Conservation (phyloP, 2,329 filamentous ascomycete genomes). For the Teratosphaeria nubilosa region DNA sequence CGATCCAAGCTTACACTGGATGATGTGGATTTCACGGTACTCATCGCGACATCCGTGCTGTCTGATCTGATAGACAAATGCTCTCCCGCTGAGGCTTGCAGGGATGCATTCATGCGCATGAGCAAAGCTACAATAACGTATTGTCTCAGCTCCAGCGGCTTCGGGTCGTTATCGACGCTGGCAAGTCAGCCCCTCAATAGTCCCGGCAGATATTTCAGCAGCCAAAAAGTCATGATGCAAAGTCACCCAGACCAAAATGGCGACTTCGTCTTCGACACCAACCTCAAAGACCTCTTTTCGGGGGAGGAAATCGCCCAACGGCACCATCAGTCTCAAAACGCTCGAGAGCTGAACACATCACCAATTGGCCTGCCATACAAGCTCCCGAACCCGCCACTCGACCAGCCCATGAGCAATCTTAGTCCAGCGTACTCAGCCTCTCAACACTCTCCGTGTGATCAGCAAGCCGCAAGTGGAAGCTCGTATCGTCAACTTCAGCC, state of each 20-base stretch:
- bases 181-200: conserved; percentile 19
- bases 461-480: background rate
- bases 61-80: conserved; percentile 89
- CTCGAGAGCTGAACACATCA: conserved; percentile 1
- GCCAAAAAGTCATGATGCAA: conserved; percentile 3
- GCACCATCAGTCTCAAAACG: conserved; percentile 7
- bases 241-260: conserved; percentile 3
- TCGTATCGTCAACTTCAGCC: background rate
- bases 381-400: conserved; percentile 17
- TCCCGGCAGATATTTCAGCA: conserved; percentile 13
- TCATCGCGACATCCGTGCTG: conserved; percentile 86
- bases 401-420: conserved; percentile 6
- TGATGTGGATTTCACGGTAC: conserved; percentile 93
- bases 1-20: conserved; percentile 80
- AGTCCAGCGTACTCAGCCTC: background rate
- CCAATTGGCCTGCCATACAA: conserved; percentile 11
- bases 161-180: conserved; percentile 41
- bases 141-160: conserved; percentile 71
- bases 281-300: conserved; percentile 42
- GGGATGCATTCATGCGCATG: conserved; percentile 89
- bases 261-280: conserved; percentile 49
- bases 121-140: conserved; percentile 92
- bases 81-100: conserved; percentile 85
- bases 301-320: conserved; percentile 31
- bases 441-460: background rate